Evolutionary conservation across 2,329 filamentous ascomycete genomes (phyloP), one percentile per base, ranked within the genome.

Genomic region (Cladosporium austrohemisphaericum): DNA sequence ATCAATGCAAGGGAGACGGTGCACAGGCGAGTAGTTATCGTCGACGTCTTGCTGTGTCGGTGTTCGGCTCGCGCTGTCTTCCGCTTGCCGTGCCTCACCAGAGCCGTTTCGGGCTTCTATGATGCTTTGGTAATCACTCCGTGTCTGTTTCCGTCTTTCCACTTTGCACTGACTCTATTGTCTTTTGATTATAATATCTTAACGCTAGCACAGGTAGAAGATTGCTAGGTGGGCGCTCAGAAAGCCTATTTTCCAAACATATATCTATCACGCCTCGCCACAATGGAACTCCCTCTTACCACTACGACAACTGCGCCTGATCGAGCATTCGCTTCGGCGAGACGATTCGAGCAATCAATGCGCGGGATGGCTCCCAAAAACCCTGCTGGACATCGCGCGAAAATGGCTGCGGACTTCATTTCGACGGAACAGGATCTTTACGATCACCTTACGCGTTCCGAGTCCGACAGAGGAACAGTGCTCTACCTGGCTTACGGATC

Each of bases 401-500:
- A 47, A 13, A 18, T 26, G 5, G 33, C 44, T 9, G 32, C 44
- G 19, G 20, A 29, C 10, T 23, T 29, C 16, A 32, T 33, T 19
- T 35, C 41, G 18, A 45, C 41, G 4, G 10, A 20, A 11, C 31
- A 35, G 14, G 41, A 45, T n/a, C 20, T 48, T 11, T 35, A 48
- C 20, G 45, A 40, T 5, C 22, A 49, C 13, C 46, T 41, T 7
- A 14, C 38, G 19, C 40, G 35, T 16, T 1, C 38, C 9, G 38
- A 50, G 19, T 19, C 37, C 19, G 9, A 52, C 40, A 26, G 48
- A 59, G 37, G 51, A 19, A 69, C 65, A 5, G 57, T 67, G 6
- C 53, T 69, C 6, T 69, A 69, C 51, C 64, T 69, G 14, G 92
- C 91, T 9, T 97, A 96, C 65, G 93, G 92, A 57, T 95, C 90